Percentiles rank a stretch among this genome's conserved stretches.
These are phyloP conservation scores for Cubamyces sp. DNA, from an alignment of 768 basidiomycete genomes.

Conservation along the genomic window DNA sequence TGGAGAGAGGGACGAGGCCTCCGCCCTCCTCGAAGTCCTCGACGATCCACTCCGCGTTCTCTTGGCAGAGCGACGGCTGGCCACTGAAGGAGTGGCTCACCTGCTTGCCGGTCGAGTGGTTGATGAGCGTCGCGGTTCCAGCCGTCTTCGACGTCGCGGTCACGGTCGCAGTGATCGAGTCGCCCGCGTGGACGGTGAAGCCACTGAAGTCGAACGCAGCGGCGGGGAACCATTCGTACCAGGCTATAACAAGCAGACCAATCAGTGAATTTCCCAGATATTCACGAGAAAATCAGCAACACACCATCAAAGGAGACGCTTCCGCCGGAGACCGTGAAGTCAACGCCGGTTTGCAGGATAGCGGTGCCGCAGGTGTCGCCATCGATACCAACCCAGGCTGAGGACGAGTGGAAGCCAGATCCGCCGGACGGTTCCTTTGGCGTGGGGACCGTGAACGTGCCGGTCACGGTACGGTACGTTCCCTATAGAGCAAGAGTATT, in stretches of 20 bases:
- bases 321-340: conserved; percentile 35
- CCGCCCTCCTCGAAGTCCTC: conserved; percentile 37
- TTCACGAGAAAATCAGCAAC: conserved; percentile 1
- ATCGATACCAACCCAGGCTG: conserved; percentile 44
- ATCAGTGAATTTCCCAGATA: too few relatives aligned
- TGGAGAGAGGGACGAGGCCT: conserved; percentile 41
- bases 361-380: conserved; percentile 41
- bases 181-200: conserved; percentile 35
- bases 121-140: conserved; percentile 36
- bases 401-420: conserved; percentile 34
- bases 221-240: conserved; percentile 42
- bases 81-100: conserved; percentile 38
- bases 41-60: conserved; percentile 45
- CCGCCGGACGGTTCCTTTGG: conserved; percentile 34
- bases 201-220: conserved; percentile 40
- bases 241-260: conserved; percentile 21
- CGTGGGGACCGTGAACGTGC: conserved; percentile 40
- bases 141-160: conserved; percentile 33
- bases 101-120: conserved; percentile 33
- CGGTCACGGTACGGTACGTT: conserved; percentile 42
- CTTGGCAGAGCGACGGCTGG: conserved; percentile 35
- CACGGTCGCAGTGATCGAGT: conserved; percentile 36
- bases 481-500: conserved; percentile 22
- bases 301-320: conserved; percentile 37
- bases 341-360: conserved; percentile 43